Base-by-base conservation (phyloP, 345 rosid species). In the Turnera subulata region DNA sequence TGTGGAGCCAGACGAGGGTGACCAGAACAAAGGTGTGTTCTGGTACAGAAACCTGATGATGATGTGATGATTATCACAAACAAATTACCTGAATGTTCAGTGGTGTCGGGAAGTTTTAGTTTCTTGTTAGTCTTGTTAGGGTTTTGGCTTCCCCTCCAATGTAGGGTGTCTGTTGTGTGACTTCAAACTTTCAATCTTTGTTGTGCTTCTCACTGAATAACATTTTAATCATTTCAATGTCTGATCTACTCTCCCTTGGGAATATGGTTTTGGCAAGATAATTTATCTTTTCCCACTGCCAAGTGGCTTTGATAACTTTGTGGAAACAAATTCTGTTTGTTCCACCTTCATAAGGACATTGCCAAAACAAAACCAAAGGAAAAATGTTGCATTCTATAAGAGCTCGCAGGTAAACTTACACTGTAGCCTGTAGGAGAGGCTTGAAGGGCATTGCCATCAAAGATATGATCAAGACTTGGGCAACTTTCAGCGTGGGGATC, bases 41-140 rank as follows among this genome's bases (percentile, higher is more conserved):
- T 72, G 72, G 76, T 72, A 72, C 47, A 39, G 37, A 1, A 67
- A 72, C 58, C 53, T 62, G 47, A 4, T 42, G 16, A 6, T 4
- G 16, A 16, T 42, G n/a, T 42, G n/a, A n/a, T n/a, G n/a, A 16
- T 64, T 62, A 64, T 58, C 4, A 0, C 8, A 16, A 16, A 11
- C 13, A 23, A 23, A 6, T 4, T 12, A 7, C 17, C 9, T 26
- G 21, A 24, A 43, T 1, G 11, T 7, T 7, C 40, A 20, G 39
- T 0, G 6, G 43, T 21, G 16, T 3, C n/a, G 32, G 63, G 32
- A 50, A 42, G 58, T 24, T 15, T n/a, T 22, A 14, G 51, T 20
- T 50, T 6, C 13, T 11, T 35, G 45, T 24, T 46, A 18, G 10
- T 15, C 12, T 50, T n/a, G n/a, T n/a, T n/a, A n/a, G n/a, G 42